These are phyloP conservation scores for Pyracantha coccinea DNA, from an alignment of 331 rosid species.

Conservation along the genomic window DNA sequence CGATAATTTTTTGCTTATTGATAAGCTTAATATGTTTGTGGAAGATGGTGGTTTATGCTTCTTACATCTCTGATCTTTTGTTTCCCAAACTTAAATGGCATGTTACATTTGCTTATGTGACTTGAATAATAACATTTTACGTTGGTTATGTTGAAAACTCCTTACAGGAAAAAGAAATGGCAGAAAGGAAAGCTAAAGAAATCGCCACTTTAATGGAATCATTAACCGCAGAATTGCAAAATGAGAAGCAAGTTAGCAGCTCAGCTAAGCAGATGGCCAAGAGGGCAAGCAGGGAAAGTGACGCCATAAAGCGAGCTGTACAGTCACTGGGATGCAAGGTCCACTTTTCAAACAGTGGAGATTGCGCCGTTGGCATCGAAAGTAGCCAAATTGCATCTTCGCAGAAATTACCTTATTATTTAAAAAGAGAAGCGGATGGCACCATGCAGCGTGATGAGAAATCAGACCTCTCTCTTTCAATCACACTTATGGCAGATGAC, in stretches of 20 bases:
- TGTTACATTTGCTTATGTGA: neutral
- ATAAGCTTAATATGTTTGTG: neutral
- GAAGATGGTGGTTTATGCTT: neutral
- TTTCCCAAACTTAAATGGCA: neutral
- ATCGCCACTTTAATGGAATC: conserved; percentile 44
- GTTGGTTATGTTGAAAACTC: neutral
- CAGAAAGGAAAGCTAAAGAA: conserved; percentile 74
- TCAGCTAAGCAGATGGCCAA: conserved; percentile 47
- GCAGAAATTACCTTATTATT: conserved; percentile 22
- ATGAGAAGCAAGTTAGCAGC: conserved; percentile 55
- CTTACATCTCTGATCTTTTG: neutral
- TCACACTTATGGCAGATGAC: conserved; percentile 36
- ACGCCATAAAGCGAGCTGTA: conserved; percentile 74
- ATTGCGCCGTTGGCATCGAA: conserved; percentile 59
- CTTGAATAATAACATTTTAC: neutral
- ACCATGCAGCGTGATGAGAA: conserved; percentile 29
- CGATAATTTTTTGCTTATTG: neutral
- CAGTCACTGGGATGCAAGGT: conserved; percentile 86
- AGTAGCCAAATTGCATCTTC: conserved; percentile 35
- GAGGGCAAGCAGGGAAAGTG: conserved; percentile 59
- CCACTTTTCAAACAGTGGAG: conserved; percentile 59
- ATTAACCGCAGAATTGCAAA: conserved; percentile 50
- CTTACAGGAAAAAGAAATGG: conserved; percentile 75
- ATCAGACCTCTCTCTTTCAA: conserved; percentile 42
- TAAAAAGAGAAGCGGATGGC: conserved; percentile 34